Conservation (phyloP, 768 basidiomycete genomes). For the Calocera viscosa region DNA sequence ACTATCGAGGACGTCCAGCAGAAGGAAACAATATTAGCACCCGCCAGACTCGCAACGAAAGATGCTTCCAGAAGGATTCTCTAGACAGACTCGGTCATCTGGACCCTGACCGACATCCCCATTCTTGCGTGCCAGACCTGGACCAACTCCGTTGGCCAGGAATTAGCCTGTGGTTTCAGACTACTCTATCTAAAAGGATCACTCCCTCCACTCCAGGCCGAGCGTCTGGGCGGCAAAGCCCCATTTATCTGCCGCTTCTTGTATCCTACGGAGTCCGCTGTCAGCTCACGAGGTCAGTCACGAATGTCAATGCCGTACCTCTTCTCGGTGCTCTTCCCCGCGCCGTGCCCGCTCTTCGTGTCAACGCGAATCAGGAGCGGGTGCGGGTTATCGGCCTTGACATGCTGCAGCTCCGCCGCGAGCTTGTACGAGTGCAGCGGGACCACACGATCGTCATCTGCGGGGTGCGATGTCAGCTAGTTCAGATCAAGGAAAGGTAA, state of each 20-base stretch:
- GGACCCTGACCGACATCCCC: too few relatives aligned
- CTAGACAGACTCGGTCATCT: too few relatives aligned
- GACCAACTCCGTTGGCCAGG: too few relatives aligned
- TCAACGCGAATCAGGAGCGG: constrained; percentile 68
- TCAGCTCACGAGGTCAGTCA: background rate
- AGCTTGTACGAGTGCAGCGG: constrained; percentile 77
- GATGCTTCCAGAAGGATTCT: too few relatives aligned
- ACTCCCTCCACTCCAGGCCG: constrained; percentile 34
- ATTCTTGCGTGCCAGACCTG: too few relatives aligned
- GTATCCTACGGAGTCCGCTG: constrained; percentile 37
- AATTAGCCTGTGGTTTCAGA: background rate
- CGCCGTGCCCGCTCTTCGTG: constrained; percentile 68
- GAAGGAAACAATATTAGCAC: too few relatives aligned
- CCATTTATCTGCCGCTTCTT: constrained; percentile 66
- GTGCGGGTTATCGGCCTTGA: constrained; percentile 48
- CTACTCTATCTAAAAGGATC: background rate
- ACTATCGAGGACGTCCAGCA: too few relatives aligned
- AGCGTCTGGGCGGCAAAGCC: constrained; percentile 59
- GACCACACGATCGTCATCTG: constrained; percentile 79
- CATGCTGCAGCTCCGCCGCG: constrained; percentile 63
- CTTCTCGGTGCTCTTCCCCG: constrained; percentile 64
- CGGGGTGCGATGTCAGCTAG: background rate
- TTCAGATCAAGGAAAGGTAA: constrained; percentile 10
- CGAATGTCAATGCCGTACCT: constrained; percentile 30
- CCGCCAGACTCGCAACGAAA: too few relatives aligned